Percentiles rank a stretch among this genome's conserved stretches.
Conservation (phyloP, 1,284 basidiomycete genomes). For the Sporisorium scitamineum region DNA sequence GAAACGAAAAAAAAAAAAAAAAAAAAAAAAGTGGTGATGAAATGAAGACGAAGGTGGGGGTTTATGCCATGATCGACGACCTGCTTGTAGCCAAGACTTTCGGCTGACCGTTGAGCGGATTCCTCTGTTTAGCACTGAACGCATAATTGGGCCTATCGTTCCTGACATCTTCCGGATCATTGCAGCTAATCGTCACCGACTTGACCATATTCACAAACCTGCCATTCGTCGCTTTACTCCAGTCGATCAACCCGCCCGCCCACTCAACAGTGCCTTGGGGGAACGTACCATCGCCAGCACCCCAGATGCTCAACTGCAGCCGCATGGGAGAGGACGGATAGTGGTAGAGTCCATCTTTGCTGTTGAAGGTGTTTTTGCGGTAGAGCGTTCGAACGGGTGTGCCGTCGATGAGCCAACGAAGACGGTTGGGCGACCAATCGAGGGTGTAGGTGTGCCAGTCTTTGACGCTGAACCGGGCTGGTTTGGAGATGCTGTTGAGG, state of each 20-base stretch:
- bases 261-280: constrained; percentile 45
- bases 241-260: constrained; percentile 58
- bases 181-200: constrained; percentile 32
- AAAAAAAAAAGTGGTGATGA: neutral
- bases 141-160: constrained; percentile 30
- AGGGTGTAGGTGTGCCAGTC: constrained; percentile 55
- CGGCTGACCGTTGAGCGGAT: constrained; percentile 36
- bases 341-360: constrained; percentile 37
- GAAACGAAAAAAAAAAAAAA: neutral
- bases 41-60: constrained; percentile 14
- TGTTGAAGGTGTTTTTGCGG: constrained; percentile 34
- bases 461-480: constrained; percentile 13
- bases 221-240: constrained; percentile 34
- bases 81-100: constrained; percentile 23
- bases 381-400: constrained; percentile 45
- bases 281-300: constrained; percentile 46
- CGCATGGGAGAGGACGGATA: constrained; percentile 53
- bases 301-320: constrained; percentile 55
- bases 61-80: constrained; percentile 28
- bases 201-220: constrained; percentile 47
- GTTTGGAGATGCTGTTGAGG: constrained; percentile 17
- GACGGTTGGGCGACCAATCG: constrained; percentile 52
- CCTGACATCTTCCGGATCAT: constrained; percentile 36
- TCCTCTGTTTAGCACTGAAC: constrained; percentile 28
- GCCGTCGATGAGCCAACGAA: constrained; percentile 56